A percentile compares a stretch with the other conserved stretches of the same genome.
Conservation (phyloP, 495 filamentous ascomycete species). For the Geoglossum glabrum region DNA sequence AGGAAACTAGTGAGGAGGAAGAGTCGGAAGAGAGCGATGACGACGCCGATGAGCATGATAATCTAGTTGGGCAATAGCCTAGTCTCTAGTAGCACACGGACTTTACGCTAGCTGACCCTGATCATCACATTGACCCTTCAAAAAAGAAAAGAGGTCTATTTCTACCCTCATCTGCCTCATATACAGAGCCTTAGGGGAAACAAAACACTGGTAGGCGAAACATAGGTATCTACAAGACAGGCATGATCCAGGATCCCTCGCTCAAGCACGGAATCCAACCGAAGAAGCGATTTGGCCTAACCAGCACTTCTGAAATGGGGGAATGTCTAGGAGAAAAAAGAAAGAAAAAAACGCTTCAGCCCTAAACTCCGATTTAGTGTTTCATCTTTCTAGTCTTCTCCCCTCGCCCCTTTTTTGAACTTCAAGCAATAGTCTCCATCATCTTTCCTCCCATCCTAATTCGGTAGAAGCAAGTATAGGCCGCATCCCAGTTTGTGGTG, state of each 20-base stretch:
- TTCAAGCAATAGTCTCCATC: background rate
- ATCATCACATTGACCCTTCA: too few relatives aligned
- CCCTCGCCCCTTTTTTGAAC: background rate
- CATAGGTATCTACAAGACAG: too few relatives aligned
- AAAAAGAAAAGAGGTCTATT: too few relatives aligned
- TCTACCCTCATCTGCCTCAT: too few relatives aligned
- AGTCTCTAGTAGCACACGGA: background rate
- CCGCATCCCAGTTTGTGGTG: conserved; percentile 1
- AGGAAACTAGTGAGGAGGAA: conserved; percentile 22
- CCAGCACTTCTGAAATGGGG: too few relatives aligned
- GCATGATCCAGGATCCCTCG: too few relatives aligned
- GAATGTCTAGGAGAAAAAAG: too few relatives aligned
- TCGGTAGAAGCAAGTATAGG: conserved; percentile 6
- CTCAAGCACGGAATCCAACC: too few relatives aligned
- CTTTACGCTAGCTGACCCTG: background rate
- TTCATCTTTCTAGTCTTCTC: background rate
- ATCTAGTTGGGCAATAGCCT: background rate
- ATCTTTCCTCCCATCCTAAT: conserved; percentile 1
- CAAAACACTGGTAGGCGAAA: too few relatives aligned
- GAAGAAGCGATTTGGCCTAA: too few relatives aligned
- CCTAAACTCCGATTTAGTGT: background rate
- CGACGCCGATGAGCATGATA: conserved; percentile 21
- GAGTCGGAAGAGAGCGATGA: conserved; percentile 33
- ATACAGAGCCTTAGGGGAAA: too few relatives aligned
- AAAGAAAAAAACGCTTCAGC: too few relatives aligned